A percentile compares a stretch with the other conserved stretches of the same genome.
Conservation (phyloP, 306 rosid species). For the Myrica gale region DNA sequence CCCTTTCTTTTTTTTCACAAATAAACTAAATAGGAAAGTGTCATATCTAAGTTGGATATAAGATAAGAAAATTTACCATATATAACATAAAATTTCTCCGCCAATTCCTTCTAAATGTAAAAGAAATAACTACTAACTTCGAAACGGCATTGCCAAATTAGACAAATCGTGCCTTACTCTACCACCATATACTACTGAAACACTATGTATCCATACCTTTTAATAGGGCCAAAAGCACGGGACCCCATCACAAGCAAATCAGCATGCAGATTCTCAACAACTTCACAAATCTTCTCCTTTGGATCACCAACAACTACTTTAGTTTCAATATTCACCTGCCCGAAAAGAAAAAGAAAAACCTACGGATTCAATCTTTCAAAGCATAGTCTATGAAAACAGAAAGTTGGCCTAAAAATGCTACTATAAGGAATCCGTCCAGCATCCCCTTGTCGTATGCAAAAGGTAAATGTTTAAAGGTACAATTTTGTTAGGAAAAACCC, state of each 20-base stretch:
- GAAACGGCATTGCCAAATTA: not conserved
- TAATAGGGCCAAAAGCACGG: conserved; percentile 76
- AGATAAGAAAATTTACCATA: no score
- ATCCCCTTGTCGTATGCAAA: not conserved
- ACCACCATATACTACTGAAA: not conserved
- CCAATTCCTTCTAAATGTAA: no score
- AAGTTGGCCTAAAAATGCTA: not conserved
- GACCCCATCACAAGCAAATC: conserved; percentile 90
- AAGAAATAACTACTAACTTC: not conserved
- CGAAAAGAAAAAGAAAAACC: conserved; percentile 7
- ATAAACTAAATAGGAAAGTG: no score
- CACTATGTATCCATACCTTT: conserved; percentile 46
- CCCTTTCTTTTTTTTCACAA: no score
- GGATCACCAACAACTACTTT: conserved; percentile 83
- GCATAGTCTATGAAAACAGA: not conserved
- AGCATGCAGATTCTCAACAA: conserved; percentile 57
- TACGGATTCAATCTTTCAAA: not conserved
- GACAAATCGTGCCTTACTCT: no score
- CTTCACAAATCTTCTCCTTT: conserved; percentile 86
- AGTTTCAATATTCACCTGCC: conserved; percentile 51
- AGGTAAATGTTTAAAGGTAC: not conserved
- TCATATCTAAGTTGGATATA: no score
- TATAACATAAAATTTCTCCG: no score
- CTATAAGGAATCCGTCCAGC: not conserved
- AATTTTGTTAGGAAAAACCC: not conserved